phyloP scores from a whole-genome alignment of 352 stramenopile genomes.

The Globisporangium nagaii region DNA sequence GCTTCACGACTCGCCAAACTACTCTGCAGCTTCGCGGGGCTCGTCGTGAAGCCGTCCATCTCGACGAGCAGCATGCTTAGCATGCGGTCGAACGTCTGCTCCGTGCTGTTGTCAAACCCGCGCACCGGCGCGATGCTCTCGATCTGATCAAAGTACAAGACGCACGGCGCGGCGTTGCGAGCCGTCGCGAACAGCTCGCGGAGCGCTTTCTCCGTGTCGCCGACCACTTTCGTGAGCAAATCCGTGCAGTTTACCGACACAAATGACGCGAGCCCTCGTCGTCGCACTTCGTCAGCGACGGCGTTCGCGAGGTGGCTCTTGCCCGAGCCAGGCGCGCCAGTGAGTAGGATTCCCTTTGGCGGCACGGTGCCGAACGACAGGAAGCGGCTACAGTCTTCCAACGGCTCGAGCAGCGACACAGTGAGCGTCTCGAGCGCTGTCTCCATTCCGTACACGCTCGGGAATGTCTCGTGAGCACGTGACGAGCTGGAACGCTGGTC shows the following conservation, averaged over 20 bases:
- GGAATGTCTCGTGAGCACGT: constrained; percentile 21
- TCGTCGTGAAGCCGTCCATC: constrained; percentile 85
- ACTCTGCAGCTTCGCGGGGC: constrained; percentile 20
- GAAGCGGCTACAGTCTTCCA: constrained; percentile 95
- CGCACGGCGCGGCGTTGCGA: constrained; percentile 79
- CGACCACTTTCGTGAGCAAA: constrained; percentile 87
- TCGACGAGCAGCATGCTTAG: constrained; percentile 88
- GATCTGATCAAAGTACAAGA: constrained; percentile 90
- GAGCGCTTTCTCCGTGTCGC: constrained; percentile 86
- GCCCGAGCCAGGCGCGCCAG: constrained; percentile 96
- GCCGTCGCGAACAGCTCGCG: constrained; percentile 85
- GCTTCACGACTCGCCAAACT: constrained; percentile 34
- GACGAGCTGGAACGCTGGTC: neutral
- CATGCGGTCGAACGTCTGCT: constrained; percentile 91
- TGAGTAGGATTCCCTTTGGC: constrained; percentile 97
- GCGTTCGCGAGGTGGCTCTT: constrained; percentile 94
- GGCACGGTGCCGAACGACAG: constrained; percentile 96
- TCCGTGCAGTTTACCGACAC: constrained; percentile 87
- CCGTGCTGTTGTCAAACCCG: constrained; percentile 88
- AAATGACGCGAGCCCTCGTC: constrained; percentile 70
- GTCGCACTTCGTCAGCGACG: constrained; percentile 52
- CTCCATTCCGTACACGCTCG: constrained; percentile 95
- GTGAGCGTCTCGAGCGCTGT: constrained; percentile 94
- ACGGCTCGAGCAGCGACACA: constrained; percentile 96
- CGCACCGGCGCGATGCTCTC: constrained; percentile 83